A percentile compares a stretch with the other conserved stretches of the same genome.
phyloP scores from a whole-genome alignment of 2,329 filamentous ascomycete species.

The Nemania sp. region DNA sequence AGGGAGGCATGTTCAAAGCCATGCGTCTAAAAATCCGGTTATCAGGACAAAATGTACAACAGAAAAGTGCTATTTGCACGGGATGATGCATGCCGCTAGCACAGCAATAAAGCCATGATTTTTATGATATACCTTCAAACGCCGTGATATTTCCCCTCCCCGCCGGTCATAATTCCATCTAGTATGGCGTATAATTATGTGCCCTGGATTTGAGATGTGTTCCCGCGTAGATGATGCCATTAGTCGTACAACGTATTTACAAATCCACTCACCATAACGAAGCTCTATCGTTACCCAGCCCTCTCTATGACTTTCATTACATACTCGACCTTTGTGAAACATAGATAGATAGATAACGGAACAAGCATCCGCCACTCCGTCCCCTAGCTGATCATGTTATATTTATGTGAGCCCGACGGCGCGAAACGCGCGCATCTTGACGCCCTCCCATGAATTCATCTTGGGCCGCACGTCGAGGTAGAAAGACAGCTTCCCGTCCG shows the following conservation, averaged over 20 bases:
- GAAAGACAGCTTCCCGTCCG: slow-evolving; percentile 56
- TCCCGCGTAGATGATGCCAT: slow-evolving; percentile 19
- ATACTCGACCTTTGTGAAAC: no score
- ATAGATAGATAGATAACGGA: no score
- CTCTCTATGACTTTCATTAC: no score
- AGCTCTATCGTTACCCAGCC: background rate
- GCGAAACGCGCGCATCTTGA: slow-evolving; percentile 65
- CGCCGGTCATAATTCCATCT: background rate
- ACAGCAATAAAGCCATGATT: slow-evolving; percentile 11
- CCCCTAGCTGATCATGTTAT: background rate
- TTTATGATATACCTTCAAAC: slow-evolving; percentile 28
- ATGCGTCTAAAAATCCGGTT: background rate
- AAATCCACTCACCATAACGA: slow-evolving; percentile 15
- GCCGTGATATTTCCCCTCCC: slow-evolving; percentile 20
- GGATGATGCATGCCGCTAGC: slow-evolving; percentile 1
- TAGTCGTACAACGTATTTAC: slow-evolving; percentile 27
- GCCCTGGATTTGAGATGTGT: background rate
- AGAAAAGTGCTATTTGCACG: slow-evolving; percentile 15
- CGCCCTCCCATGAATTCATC: slow-evolving; percentile 68
- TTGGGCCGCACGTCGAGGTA: slow-evolving; percentile 71
- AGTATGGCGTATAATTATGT: slow-evolving; percentile 1
- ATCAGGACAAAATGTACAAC: slow-evolving; percentile 22
- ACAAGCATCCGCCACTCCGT: no score
- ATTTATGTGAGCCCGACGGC: slow-evolving; percentile 52
- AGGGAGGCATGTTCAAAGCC: slow-evolving; percentile 16